Evolutionary conservation across 2,329 filamentous ascomycete species (phyloP).

Genomic region (Apiospora malaysiana): DNA sequence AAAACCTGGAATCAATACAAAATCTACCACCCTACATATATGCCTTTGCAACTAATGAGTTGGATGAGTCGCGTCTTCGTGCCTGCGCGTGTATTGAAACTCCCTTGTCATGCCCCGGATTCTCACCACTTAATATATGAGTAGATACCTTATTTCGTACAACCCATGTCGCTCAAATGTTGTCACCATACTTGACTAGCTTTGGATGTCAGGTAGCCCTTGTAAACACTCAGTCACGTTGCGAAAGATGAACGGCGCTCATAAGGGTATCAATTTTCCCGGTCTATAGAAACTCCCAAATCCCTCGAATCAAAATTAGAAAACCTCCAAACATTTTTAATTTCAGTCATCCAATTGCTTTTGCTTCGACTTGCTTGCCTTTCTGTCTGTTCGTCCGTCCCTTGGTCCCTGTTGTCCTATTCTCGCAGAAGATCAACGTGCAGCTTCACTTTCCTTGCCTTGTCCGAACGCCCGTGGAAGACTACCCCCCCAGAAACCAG

Average conservation of each 20-base stretch:
- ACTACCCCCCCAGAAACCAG: too few relatives aligned
- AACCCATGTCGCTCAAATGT: too few relatives aligned
- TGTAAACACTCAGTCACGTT: too few relatives aligned
- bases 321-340: too few relatives aligned
- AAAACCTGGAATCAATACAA: not conserved
- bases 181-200: too few relatives aligned
- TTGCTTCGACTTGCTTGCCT: not conserved
- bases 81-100: not conserved
- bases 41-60: not conserved
- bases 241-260: not conserved
- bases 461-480: not conserved
- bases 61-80: too few relatives aligned
- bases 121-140: too few relatives aligned
- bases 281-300: conserved; percentile 3
- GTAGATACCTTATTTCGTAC: too few relatives aligned
- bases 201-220: too few relatives aligned
- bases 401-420: not conserved
- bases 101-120: too few relatives aligned
- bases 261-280: conserved; percentile 8
- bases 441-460: not conserved
- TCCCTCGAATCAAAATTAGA: too few relatives aligned
- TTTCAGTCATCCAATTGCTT: not conserved
- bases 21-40: not conserved
- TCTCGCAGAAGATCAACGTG: not conserved
- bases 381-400: too few relatives aligned